These are phyloP conservation scores for Gryganskiella cystojenkinii DNA, from an alignment of 192 early-diverging fungal genomes.

Conservation along the genomic window DNA sequence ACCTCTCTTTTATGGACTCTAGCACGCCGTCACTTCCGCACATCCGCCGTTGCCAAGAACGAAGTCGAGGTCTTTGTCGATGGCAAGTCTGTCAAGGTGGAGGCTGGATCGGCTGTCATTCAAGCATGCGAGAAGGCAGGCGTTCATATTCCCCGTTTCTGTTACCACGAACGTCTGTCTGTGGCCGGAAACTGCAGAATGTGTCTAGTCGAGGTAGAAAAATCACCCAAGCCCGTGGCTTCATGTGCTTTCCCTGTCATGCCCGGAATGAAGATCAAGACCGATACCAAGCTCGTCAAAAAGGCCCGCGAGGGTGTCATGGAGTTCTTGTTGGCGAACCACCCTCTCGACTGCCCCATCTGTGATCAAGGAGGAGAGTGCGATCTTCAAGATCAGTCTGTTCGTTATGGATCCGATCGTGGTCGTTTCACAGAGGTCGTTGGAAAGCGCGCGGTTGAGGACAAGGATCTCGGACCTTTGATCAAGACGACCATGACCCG, in stretches of 20 bases:
- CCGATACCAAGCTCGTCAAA: constrained; percentile 92
- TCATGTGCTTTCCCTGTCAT: constrained; percentile 98
- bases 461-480: constrained; percentile 97
- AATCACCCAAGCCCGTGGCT: constrained; percentile 94
- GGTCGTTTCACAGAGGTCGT: constrained; percentile 85
- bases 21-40: constrained; percentile 55
- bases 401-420: constrained; percentile 97
- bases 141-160: constrained; percentile 86
- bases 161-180: constrained; percentile 82
- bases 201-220: constrained; percentile 99
- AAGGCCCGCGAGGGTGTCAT: constrained; percentile 95
- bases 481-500: constrained; percentile 97
- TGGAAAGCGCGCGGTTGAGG: constrained; percentile 96
- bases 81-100: constrained; percentile 89
- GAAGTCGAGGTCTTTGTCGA: constrained; percentile 93
- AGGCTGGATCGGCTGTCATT: constrained; percentile 93
- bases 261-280: constrained; percentile 98
- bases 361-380: constrained; percentile 99
- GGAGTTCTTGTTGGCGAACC: constrained; percentile 96
- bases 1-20: not conserved
- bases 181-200: constrained; percentile 99
- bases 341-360: constrained; percentile 98
- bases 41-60: constrained; percentile 60
- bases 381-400: constrained; percentile 97
- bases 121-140: constrained; percentile 98